Conservation (phyloP, 352 stramenopile species). For the Albugo candida region DNA sequence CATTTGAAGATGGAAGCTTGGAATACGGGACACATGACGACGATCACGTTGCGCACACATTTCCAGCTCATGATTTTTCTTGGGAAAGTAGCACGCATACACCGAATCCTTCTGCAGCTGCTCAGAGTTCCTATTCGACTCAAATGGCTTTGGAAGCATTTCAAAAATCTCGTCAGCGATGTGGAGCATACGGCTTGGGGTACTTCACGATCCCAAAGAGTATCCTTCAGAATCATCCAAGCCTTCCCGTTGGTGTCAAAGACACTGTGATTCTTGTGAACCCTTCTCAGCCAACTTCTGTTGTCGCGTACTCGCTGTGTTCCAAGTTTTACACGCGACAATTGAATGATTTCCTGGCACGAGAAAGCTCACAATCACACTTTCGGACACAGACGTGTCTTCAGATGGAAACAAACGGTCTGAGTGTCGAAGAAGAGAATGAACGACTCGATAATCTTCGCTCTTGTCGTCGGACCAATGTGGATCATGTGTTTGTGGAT, state of each 20-base stretch:
- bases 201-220: constrained; percentile 63
- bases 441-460: constrained; percentile 11
- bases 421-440: constrained; percentile 15
- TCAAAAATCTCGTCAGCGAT: constrained; percentile 33
- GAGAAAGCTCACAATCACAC: constrained; percentile 15
- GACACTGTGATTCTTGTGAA: constrained; percentile 65
- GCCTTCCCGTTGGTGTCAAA: constrained; percentile 41
- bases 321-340: constrained; percentile 63
- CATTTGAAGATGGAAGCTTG: constrained; percentile 39
- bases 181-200: constrained; percentile 31
- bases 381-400: constrained; percentile 3
- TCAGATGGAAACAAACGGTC: constrained; percentile 17
- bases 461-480: constrained; percentile 49
- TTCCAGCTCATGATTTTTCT: constrained; percentile 27
- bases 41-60: constrained; percentile 10
- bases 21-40: constrained; percentile 26
- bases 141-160: constrained; percentile 45
- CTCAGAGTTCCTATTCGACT: constrained; percentile 38
- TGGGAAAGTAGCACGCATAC: constrained; percentile 18
- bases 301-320: constrained; percentile 71
- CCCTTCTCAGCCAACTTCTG: constrained; percentile 55
- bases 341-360: constrained; percentile 55
- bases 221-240: constrained; percentile 67
- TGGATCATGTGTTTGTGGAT: constrained; percentile 71
- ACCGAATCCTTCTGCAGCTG: constrained; percentile 18